Percentiles rank a stretch among this genome's conserved stretches.
Conservation (phyloP, 2,329 filamentous ascomycete species). For the Penicillium sp. region DNA sequence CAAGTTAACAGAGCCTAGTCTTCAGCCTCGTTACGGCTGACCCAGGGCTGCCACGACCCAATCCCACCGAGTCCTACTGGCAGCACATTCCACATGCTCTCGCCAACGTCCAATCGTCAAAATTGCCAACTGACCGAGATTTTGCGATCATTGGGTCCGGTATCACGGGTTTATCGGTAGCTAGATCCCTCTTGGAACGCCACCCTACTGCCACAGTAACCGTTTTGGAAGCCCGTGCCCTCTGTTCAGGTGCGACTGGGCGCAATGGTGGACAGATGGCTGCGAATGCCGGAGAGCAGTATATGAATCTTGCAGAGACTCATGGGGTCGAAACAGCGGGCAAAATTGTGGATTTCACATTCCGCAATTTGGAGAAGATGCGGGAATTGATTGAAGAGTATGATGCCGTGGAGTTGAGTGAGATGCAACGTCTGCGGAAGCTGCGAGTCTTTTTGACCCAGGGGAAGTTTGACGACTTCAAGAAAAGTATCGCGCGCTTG, state of each 20-base stretch:
- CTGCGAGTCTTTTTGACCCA: conserved; percentile 28
- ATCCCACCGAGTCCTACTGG: conserved; percentile 42
- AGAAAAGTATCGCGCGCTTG: conserved; percentile 21
- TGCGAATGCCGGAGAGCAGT: conserved; percentile 30
- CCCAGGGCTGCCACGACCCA: conserved; percentile 37
- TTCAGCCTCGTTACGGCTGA: conserved; percentile 26
- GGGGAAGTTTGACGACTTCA: conserved; percentile 21
- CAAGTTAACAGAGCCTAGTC: conserved; percentile 10
- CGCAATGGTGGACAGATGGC: conserved; percentile 40
- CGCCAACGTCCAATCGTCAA: conserved; percentile 30
- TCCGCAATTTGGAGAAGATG: conserved; percentile 39
- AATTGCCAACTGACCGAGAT: conserved; percentile 28
- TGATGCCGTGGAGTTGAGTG: conserved; percentile 29
- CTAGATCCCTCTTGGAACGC: conserved; percentile 32
- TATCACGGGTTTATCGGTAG: conserved; percentile 36
- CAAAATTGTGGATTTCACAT: conserved; percentile 42
- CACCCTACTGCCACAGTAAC: conserved; percentile 29
- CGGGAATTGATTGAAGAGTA: conserved; percentile 38
- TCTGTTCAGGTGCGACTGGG: conserved; percentile 41
- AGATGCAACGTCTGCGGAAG: conserved; percentile 26
- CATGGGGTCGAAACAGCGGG: conserved; percentile 33
- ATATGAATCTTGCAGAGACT: conserved; percentile 19
- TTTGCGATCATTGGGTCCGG: conserved; percentile 40
- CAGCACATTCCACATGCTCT: conserved; percentile 36
- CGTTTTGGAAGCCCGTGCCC: conserved; percentile 37